These are phyloP conservation scores for Vaccinium myrtillus DNA, from an alignment of 148 eudicot species.

Conservation along the genomic window DNA sequence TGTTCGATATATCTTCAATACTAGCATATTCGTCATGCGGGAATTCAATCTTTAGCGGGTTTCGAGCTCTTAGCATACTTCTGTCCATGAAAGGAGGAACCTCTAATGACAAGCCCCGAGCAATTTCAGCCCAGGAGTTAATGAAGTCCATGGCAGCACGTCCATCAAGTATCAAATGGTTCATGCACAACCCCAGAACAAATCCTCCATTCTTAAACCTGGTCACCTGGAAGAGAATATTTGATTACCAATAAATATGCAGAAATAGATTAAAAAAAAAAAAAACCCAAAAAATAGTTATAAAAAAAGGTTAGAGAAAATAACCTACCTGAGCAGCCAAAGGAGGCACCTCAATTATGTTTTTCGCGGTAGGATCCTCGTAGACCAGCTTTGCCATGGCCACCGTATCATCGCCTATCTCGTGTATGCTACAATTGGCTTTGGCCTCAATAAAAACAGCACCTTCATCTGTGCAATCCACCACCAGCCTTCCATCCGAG, in stretches of 20 bases:
- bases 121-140: conserved; percentile 56
- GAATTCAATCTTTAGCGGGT: conserved; percentile 25
- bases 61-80: neutral
- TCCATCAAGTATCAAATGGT: conserved; percentile 56
- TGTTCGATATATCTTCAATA: conserved; percentile 36
- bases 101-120: conserved; percentile 31
- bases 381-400: conserved; percentile 46
- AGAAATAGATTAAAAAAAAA: no score
- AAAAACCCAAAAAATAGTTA: no score
- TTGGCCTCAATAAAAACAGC: conserved; percentile 54
- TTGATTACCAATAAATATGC: neutral
- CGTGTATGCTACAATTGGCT: conserved; percentile 40
- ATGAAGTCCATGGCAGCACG: conserved; percentile 54
- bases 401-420: conserved; percentile 46
- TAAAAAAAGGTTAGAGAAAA: no score
- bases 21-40: conserved; percentile 33
- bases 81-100: neutral
- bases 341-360: conserved; percentile 45
- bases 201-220: conserved; percentile 63
- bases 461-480: conserved; percentile 47
- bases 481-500: conserved; percentile 43
- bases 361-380: conserved; percentile 44
- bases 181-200: conserved; percentile 43
- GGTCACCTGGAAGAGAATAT: conserved; percentile 39
- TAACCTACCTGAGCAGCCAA: conserved; percentile 31